phyloP scores from a whole-genome alignment of 805 yeast species.

The Saccharomyces eubayanus region DNA sequence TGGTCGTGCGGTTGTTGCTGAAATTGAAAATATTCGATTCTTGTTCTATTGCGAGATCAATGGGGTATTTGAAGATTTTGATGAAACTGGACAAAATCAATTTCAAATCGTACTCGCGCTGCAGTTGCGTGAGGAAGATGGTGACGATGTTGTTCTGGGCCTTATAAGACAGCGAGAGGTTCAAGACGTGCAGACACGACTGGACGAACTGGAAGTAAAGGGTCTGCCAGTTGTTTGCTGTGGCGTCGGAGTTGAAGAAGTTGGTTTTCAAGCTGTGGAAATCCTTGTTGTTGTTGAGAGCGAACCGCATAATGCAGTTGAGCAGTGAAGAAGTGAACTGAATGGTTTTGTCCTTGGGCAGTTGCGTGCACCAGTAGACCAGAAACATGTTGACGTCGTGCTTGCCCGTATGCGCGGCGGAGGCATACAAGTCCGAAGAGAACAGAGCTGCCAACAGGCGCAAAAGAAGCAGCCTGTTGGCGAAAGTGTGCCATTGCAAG shows the following conservation, averaged over 20 bases:
- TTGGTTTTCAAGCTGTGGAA: background rate
- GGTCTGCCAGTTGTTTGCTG: background rate
- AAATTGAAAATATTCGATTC: conserved; percentile 25
- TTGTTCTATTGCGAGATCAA: conserved; percentile 32
- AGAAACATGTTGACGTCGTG: background rate
- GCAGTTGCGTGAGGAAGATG: conserved; percentile 40
- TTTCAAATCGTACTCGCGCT: conserved; percentile 46
- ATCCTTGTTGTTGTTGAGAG: background rate
- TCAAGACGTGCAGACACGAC: background rate
- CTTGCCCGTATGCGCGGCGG: background rate
- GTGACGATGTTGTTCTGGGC: conserved; percentile 4
- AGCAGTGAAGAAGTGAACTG: background rate
- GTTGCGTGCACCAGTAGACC: background rate
- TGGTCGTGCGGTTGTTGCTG: background rate
- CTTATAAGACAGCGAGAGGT: background rate
- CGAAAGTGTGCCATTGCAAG: background rate
- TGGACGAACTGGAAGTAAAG: background rate
- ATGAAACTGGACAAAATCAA: conserved; percentile 43
- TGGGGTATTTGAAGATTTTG: conserved; percentile 40
- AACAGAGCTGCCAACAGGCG: background rate
- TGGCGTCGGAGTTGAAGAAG: background rate
- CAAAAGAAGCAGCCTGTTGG: background rate
- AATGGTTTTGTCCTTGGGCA: background rate
- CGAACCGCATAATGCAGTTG: background rate
- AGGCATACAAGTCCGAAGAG: background rate